Percentiles rank a stretch among this genome's conserved stretches.
Evolutionary conservation across 345 rosid species (phyloP).

Genomic region (Abelmoschus esculentus): DNA sequence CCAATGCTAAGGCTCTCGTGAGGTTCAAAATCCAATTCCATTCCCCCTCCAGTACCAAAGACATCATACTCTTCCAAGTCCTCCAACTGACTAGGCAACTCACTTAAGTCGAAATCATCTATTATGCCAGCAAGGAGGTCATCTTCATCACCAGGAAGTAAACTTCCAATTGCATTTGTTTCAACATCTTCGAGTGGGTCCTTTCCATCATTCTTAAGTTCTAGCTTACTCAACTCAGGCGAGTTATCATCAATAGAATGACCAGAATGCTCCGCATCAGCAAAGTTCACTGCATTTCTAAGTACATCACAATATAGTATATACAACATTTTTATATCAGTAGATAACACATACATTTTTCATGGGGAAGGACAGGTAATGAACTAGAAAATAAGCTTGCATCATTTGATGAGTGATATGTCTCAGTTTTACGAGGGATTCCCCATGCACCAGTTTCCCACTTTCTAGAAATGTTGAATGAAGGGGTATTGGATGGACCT

Average conservation of each 20-base stretch:
- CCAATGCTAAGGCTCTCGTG: slow-evolving; percentile 42
- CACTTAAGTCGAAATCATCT: slow-evolving; percentile 64
- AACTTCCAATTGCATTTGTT: slow-evolving; percentile 35
- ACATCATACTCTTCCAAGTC: slow-evolving; percentile 82
- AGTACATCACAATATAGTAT: not conserved
- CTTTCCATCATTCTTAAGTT: slow-evolving; percentile 36
- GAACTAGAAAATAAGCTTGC: slow-evolving; percentile 79
- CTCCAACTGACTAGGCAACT: slow-evolving; percentile 54
- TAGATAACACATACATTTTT: slow-evolving; percentile 42
- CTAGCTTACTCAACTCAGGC: slow-evolving; percentile 35
- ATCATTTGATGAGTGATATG: slow-evolving; percentile 44
- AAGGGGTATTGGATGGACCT: slow-evolving; percentile 31
- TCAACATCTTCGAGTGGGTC: slow-evolving; percentile 50
- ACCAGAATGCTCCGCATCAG: slow-evolving; percentile 35
- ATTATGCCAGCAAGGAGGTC: slow-evolving; percentile 83
- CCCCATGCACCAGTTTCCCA: slow-evolving; percentile 47
- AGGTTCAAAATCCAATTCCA: slow-evolving; percentile 69
- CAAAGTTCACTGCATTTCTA: slow-evolving; percentile 51
- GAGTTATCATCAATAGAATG: slow-evolving; percentile 46
- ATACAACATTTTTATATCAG: slow-evolving; percentile 6
- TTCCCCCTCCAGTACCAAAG: slow-evolving; percentile 79
- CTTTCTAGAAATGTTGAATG: slow-evolving; percentile 24
- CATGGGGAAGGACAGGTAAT: slow-evolving; percentile 71
- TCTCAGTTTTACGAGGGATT: slow-evolving; percentile 26
- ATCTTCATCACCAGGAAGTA: slow-evolving; percentile 78